Conservation (phyloP, 148 eudicot genomes). For the Arctostaphylos glauca region DNA sequence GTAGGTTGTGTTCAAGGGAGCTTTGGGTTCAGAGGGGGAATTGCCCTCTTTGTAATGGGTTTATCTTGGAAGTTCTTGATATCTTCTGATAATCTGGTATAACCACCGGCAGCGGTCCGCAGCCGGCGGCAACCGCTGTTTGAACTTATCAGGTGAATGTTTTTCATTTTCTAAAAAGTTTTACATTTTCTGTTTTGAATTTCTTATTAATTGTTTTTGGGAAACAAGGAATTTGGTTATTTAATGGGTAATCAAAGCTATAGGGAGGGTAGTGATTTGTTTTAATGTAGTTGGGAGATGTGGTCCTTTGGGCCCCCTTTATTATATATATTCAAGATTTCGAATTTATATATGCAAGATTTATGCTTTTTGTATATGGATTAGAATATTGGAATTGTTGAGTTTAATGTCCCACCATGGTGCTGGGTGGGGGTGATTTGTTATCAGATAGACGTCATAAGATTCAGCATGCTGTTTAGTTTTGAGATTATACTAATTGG, state of each 20-base stretch:
- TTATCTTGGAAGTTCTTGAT: slow-evolving; percentile 75
- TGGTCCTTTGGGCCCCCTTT: not conserved
- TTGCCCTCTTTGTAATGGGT: slow-evolving; percentile 81
- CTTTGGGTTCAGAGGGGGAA: slow-evolving; percentile 70
- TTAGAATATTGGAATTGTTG: not conserved
- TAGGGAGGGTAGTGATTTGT: slow-evolving; percentile 3
- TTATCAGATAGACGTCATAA: too few species aligned
- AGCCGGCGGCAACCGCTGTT: not conserved
- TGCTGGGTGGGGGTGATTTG: too few species aligned
- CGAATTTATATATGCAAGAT: not conserved
- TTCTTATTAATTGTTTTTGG: not conserved
- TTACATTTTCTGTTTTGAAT: not conserved
- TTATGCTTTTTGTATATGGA: not conserved
- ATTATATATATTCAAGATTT: not conserved
- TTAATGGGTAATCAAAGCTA: not conserved
- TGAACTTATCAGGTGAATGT: not conserved
- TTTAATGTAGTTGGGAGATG: not conserved
- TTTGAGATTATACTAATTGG: too few species aligned
- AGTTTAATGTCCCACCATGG: not conserved
- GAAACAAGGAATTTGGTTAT: slow-evolving; percentile 6
- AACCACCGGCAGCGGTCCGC: not conserved
- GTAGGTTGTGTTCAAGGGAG: slow-evolving; percentile 80
- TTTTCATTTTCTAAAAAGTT: not conserved
- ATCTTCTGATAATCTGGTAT: slow-evolving; percentile 50
- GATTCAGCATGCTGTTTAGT: too few species aligned